phyloP scores from a whole-genome alignment of 768 basidiomycete genomes.

The Macrolepiota dolichaula region DNA sequence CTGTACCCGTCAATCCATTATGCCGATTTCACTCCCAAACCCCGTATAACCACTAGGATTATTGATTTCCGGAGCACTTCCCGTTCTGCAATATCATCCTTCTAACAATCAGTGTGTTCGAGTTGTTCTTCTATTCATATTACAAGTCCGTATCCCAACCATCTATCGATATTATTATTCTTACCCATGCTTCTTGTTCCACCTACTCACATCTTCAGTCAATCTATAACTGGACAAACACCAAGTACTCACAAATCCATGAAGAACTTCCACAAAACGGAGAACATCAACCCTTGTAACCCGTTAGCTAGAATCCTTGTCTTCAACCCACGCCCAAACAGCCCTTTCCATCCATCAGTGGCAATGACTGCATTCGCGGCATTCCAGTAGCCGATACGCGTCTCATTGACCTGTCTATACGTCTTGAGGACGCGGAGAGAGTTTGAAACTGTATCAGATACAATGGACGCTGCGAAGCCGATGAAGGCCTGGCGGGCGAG shows the following conservation, averaged over 20 bases:
- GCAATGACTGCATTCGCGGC: constrained; percentile 77
- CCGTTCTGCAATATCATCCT: neutral
- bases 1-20: too few relatives aligned
- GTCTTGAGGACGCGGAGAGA: constrained; percentile 93
- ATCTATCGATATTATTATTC: neutral
- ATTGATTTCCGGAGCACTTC: too few relatives aligned
- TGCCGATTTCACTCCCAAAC: too few relatives aligned
- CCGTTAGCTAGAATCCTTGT: constrained; percentile 90
- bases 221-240: neutral
- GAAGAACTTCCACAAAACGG: constrained; percentile 88
- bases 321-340: constrained; percentile 88
- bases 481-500: constrained; percentile 84
- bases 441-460: constrained; percentile 85
- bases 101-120: neutral
- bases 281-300: constrained; percentile 88
- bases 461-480: constrained; percentile 82
- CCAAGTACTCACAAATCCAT: constrained; percentile 69
- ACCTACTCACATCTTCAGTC: constrained; percentile 16
- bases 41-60: too few relatives aligned
- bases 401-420: constrained; percentile 87
- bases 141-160: neutral
- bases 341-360: constrained; percentile 69
- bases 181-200: constrained; percentile 25
- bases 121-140: neutral
- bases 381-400: constrained; percentile 71